Base-by-base conservation (phyloP, 2,329 filamentous ascomycete species). In the Hymenoscyphus linearis region DNA sequence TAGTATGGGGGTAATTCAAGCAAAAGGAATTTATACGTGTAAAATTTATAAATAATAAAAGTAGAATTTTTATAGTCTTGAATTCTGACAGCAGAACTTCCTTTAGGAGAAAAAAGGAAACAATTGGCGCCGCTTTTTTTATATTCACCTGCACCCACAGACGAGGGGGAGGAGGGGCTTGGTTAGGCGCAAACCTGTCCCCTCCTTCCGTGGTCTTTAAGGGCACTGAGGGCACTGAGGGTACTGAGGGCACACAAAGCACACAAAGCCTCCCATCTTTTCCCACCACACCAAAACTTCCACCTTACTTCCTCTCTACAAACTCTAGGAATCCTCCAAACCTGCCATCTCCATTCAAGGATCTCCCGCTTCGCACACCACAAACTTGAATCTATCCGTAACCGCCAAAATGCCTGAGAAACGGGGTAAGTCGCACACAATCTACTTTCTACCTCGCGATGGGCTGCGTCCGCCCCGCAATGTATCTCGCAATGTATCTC, bases 151-250 rank as follows among this genome's bases (percentile, higher is more conserved):
- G 10, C 31, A 31, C 31, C 31, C 4, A 31, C 31, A 31, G 31
- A 9, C 31, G 31, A 31, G 31, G 31, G 31, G 31, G 31, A n/a
- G 37, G 37, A 47, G 40, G 40, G 40, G 18, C 40, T 47, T 22
- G 40, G 40, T 47, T 22, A 47, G 40, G 40, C 40, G 5, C 40
- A 44, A 44, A 22, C 40, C 18, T 12, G 40, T 22, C 18, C 99
- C 90, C 13, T 91, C 86, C 71, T 99, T 96, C 64, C 83, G 76
- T 98, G 96, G 74, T 96, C 95, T 78, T 98, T 98, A 84, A 99
- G 99, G 52, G 95, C 93, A n/a, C n/a, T n/a, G n/a, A n/a, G n/a
- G n/a, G n/a, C n/a, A n/a, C n/a, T n/a, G n/a, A n/a, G n/a, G n/a
- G n/a, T n/a, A n/a, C n/a, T n/a, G n/a, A n/a, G n/a, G n/a, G n/a